Conservation (phyloP, 2,329 filamentous ascomycete species). For the Arthrobotrys sphaeroides region DNA sequence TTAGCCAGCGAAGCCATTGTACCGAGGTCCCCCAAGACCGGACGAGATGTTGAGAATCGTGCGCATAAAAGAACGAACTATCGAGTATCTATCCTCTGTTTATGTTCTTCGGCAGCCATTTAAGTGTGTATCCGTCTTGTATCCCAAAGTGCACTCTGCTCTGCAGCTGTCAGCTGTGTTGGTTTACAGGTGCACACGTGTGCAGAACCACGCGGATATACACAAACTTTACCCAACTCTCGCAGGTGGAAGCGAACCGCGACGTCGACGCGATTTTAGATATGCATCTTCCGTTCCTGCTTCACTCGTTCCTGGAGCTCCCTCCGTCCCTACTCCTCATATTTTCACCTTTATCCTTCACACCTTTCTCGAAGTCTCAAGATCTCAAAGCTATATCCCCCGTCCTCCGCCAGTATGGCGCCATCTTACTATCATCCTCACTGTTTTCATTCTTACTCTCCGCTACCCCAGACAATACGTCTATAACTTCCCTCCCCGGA, state of each 20-base stretch:
- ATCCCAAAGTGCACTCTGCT: no score
- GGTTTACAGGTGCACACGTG: no score
- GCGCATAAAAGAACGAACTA: no score
- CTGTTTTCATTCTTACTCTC: constrained; percentile 28
- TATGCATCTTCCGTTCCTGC: constrained; percentile 27
- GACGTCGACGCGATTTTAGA: not conserved
- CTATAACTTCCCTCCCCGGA: not conserved
- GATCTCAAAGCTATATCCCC: not conserved
- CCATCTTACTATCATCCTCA: constrained; percentile 23
- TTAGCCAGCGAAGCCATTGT: not conserved
- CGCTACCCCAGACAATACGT: constrained; percentile 7
- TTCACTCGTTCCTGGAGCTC: constrained; percentile 37
- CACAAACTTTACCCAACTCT: not conserved
- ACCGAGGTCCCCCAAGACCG: no score
- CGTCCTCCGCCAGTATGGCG: constrained; percentile 41
- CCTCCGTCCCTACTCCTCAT: constrained; percentile 31
- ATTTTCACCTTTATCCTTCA: constrained; percentile 26
- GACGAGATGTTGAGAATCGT: no score
- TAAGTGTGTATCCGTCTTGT: no score
- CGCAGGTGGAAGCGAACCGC: not conserved
- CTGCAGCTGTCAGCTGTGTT: no score
- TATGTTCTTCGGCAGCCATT: no score
- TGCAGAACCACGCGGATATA: no score
- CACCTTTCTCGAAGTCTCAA: not conserved
- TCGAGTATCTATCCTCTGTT: no score